phyloP scores from a whole-genome alignment of 129 eudicot genomes.

The Daucus carota region DH1_v3.0 NC_030385.2:38632001-38632500 shows the following conservation, averaged over 20 bases:
- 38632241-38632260: constrained; percentile 42
- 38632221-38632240: constrained; percentile 45
- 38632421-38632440: background rate
- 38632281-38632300: constrained; percentile 44
- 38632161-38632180: constrained; percentile 17
- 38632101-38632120: constrained; percentile 12
- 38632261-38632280: constrained; percentile 37
- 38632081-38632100: constrained; percentile 56
- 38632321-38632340: constrained; percentile 77
- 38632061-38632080: constrained; percentile 52
- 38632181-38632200: constrained; percentile 48
- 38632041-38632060: constrained; percentile 66
- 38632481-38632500: background rate
- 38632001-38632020: background rate
- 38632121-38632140: constrained; percentile 16
- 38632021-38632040: constrained; percentile 44
- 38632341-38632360: constrained; percentile 56
- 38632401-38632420: background rate
- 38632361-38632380: constrained; percentile 20
- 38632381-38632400: constrained; percentile 17
- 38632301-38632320: constrained; percentile 65
- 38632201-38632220: constrained; percentile 55
- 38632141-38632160: constrained; percentile 9
- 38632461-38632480: background rate
- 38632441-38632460: background rate